Percentiles rank a stretch among this genome's conserved stretches.
Evolutionary conservation across 768 basidiomycete genomes (phyloP).

Genomic region (Cystofilobasidium macerans): DNA sequence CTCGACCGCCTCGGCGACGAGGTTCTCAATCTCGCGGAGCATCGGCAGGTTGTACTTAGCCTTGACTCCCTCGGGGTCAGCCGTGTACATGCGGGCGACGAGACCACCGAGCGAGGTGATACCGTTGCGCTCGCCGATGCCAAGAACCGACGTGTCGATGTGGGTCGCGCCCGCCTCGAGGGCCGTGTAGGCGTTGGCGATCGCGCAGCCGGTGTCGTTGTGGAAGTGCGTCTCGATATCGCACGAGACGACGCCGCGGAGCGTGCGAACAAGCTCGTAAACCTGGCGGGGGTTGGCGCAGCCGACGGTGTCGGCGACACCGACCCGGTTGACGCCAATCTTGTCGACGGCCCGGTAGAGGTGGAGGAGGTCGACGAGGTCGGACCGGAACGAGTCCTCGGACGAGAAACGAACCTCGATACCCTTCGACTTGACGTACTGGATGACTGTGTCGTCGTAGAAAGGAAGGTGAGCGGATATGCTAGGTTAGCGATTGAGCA

Average conservation of each 20-base stretch:
- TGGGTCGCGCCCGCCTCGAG: conserved; percentile 98
- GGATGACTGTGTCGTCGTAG: conserved; percentile 53
- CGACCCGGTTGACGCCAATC: conserved; percentile 96
- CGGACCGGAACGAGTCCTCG: conserved; percentile 98
- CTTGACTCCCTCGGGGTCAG: conserved; percentile 94
- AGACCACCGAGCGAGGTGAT: conserved; percentile 97
- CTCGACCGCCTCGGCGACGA: conserved; percentile 97
- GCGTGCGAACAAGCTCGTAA: conserved; percentile 91
- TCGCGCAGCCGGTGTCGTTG: conserved; percentile 83
- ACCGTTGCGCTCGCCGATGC: conserved; percentile 97
- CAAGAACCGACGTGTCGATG: conserved; percentile 85
- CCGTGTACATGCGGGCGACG: conserved; percentile 64
- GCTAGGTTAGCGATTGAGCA: too few relatives aligned
- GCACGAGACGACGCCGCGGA: conserved; percentile 89
- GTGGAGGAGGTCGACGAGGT: conserved; percentile 93
- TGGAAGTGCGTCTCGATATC: conserved; percentile 98
- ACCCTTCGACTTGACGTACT: conserved; percentile 98
- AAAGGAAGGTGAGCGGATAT: background rate
- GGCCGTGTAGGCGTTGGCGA: conserved; percentile 96
- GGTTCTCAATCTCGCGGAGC: conserved; percentile 97
- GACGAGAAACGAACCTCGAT: conserved; percentile 99
- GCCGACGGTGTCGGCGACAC: conserved; percentile 97
- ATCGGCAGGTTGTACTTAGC: conserved; percentile 94
- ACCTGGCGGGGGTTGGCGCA: conserved; percentile 98
- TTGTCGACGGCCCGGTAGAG: conserved; percentile 99